A percentile compares a stretch with the other conserved stretches of the same genome.
These are phyloP conservation scores for Globisporangium solare DNA, from an alignment of 352 stramenopile genomes.

Conservation along the genomic window DNA sequence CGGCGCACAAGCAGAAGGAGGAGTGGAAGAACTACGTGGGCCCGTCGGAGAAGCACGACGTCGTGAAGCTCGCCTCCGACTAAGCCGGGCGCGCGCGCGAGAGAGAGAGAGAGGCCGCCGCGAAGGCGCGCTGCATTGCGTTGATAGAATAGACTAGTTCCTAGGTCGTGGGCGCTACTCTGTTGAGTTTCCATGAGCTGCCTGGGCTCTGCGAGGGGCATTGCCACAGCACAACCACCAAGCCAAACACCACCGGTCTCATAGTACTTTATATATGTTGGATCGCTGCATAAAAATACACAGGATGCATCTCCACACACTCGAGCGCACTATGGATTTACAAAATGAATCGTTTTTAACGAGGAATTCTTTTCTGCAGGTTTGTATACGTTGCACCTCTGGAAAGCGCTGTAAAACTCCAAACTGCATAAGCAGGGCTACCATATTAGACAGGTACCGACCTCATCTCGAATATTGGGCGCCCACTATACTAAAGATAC, in stretches of 20 bases:
- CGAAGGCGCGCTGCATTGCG: slow-evolving; percentile 10
- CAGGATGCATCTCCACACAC: background rate
- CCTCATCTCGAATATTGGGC: background rate
- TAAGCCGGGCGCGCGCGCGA: slow-evolving; percentile 14
- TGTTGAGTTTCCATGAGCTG: slow-evolving; percentile 20
- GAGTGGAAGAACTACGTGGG: slow-evolving; percentile 87
- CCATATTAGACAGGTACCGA: too few relatives aligned
- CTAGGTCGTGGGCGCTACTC: slow-evolving; percentile 80
- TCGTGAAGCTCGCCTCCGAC: slow-evolving; percentile 50
- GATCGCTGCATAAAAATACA: slow-evolving; percentile 1
- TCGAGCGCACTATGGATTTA: background rate
- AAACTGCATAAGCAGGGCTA: too few relatives aligned
- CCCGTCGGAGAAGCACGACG: slow-evolving; percentile 43
- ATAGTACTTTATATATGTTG: slow-evolving; percentile 9
- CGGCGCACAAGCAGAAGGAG: slow-evolving; percentile 92
- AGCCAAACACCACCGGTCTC: slow-evolving; percentile 4
- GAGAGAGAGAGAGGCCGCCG: too few relatives aligned
- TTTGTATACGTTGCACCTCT: too few relatives aligned
- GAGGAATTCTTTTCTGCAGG: too few relatives aligned
- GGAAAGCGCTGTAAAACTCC: too few relatives aligned
- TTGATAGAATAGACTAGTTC: slow-evolving; percentile 85
- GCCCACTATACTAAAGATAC: background rate
- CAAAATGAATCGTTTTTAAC: too few relatives aligned
- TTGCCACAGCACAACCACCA: background rate
- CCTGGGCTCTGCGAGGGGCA: background rate